phyloP scores from a whole-genome alignment of 768 basidiomycete genomes.

The Leccinum obscurum region DNA sequence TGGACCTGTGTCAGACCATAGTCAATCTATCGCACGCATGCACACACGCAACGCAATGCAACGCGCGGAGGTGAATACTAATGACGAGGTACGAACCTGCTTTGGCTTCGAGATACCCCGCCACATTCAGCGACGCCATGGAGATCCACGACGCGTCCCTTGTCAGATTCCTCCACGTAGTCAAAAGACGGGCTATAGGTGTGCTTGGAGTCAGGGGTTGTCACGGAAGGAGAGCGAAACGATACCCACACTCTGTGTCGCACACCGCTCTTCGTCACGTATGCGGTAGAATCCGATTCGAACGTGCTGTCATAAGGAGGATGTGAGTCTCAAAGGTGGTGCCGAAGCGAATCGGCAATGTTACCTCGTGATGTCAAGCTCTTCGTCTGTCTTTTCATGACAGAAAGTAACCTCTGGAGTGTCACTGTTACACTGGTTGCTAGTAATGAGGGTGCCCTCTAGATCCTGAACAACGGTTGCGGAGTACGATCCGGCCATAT shows the following conservation, averaged over 20 bases:
- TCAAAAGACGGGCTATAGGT: conserved; percentile 11
- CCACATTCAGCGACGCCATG: conserved; percentile 10
- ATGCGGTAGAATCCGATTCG: not conserved
- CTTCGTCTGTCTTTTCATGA: not conserved
- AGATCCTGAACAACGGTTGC: not conserved
- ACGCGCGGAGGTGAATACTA: no score
- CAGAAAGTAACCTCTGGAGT: not conserved
- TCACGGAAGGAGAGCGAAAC: not conserved
- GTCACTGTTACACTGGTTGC: not conserved
- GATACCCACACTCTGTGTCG: conserved; percentile 5
- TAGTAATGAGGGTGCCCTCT: not conserved
- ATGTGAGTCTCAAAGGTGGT: not conserved
- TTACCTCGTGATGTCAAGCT: not conserved
- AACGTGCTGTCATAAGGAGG: not conserved
- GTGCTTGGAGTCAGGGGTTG: not conserved
- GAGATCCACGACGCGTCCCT: not conserved
- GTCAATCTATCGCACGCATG: not conserved
- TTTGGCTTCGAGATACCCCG: not conserved
- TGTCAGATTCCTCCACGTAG: conserved; percentile 1
- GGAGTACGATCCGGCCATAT: not conserved
- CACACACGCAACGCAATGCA: no score
- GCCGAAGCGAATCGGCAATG: not conserved
- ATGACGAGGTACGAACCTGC: conserved; percentile 9
- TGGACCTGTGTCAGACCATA: not conserved
- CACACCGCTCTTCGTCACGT: not conserved